Evolutionary conservation across 495 filamentous ascomycete genomes (phyloP).

Genomic region (Penicillium ochrochloron): DNA sequence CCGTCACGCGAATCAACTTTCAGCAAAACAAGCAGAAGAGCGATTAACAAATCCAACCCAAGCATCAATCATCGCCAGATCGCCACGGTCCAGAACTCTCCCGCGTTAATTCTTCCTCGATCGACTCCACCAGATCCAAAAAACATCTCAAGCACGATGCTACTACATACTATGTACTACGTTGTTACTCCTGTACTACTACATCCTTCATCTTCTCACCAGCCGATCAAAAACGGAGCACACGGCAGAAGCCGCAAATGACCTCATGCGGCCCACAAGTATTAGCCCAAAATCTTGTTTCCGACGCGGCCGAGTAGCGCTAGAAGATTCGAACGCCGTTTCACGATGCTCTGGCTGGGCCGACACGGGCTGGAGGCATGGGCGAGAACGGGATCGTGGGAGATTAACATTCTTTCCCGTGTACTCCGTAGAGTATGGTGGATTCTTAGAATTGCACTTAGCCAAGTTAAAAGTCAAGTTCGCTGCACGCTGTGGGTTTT

Average conservation of each 20-base stretch:
- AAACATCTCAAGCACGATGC: neutral
- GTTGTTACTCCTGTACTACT: neutral
- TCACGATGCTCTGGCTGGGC: conserved; percentile 7
- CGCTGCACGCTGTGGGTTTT: neutral
- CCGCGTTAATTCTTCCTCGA: neutral
- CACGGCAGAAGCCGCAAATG: conserved; percentile 34
- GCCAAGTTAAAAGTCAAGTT: neutral
- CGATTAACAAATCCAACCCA: neutral
- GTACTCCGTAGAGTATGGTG: neutral
- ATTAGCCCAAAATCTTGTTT: conserved; percentile 30
- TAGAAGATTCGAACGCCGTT: conserved; percentile 2
- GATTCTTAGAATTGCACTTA: neutral
- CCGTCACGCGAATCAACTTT: neutral
- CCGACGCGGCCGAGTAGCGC: conserved; percentile 9
- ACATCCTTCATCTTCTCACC: conserved; percentile 5
- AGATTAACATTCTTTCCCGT: neutral
- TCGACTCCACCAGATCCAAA: conserved; percentile 7
- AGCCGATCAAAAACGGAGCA: conserved; percentile 26
- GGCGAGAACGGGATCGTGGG: neutral
- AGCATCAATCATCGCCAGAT: neutral
- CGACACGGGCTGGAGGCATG: neutral
- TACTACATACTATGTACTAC: neutral
- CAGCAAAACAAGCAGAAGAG: neutral
- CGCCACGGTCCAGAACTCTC: conserved; percentile 5
- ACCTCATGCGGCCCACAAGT: conserved; percentile 29